These are phyloP conservation scores for Batrachochytrium dendrobatidis DNA, from an alignment of 371 early-diverging fungal species.

Conservation along the genomic window DNA sequence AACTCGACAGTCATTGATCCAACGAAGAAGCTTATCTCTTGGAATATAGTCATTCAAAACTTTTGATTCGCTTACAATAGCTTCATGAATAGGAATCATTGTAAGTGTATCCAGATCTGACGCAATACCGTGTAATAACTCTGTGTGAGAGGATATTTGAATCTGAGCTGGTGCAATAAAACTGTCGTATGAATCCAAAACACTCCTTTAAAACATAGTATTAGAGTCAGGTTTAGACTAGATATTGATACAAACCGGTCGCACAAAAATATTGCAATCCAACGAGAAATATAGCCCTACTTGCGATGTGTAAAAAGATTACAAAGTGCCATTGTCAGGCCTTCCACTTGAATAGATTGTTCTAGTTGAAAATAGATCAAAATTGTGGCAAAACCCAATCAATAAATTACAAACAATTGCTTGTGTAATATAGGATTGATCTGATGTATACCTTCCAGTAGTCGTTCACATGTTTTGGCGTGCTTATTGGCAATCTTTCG, in stretches of 20 bases:
- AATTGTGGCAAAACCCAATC: too few relatives aligned
- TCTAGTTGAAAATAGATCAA: conserved; percentile 15
- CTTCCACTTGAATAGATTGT: conserved; percentile 28
- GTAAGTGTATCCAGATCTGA: conserved; percentile 32
- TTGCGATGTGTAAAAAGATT: conserved; percentile 27
- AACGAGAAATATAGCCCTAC: too few relatives aligned
- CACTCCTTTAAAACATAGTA: background rate
- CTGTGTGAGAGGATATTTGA: conserved; percentile 26
- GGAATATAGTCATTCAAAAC: conserved; percentile 35
- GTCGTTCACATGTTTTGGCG: conserved; percentile 15
- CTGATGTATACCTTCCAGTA: conserved; percentile 10
- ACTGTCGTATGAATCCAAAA: conserved; percentile 26
- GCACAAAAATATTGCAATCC: background rate
- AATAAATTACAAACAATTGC: background rate
- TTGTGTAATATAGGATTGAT: background rate
- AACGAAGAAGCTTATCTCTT: conserved; percentile 25
- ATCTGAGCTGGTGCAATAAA: conserved; percentile 28
- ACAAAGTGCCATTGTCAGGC: conserved; percentile 22
- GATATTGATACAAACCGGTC: background rate
- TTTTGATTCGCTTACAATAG: conserved; percentile 16
- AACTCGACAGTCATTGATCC: conserved; percentile 34
- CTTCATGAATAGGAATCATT: conserved; percentile 31
- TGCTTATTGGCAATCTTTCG: conserved; percentile 11
- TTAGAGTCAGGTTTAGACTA: background rate
- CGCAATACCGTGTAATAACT: conserved; percentile 32